Evolutionary conservation across 2,329 filamentous ascomycete species (phyloP).

Genomic region (Sphaerostilbella broomeana): DNA sequence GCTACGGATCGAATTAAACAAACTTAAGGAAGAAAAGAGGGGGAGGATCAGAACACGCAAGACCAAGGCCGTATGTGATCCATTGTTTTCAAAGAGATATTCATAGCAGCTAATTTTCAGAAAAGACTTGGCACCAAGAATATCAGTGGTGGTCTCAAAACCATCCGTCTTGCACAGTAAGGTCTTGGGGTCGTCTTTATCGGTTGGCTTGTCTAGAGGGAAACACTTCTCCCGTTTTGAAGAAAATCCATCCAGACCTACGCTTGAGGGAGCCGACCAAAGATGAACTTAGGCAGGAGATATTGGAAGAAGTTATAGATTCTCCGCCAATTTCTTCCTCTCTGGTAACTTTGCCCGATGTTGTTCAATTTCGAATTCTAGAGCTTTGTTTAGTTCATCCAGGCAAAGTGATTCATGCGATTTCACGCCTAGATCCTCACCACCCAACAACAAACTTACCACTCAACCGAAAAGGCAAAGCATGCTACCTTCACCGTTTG

Average conservation of each 20-base stretch:
- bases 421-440: constrained; percentile 38
- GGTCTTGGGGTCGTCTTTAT: neutral
- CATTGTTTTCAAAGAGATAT: too few species aligned
- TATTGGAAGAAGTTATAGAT: too few species aligned
- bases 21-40: neutral
- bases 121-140: neutral
- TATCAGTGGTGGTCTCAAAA: neutral
- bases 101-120: too few species aligned
- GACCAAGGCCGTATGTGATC: too few species aligned
- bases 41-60: neutral
- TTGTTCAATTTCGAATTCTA: constrained; percentile 32
- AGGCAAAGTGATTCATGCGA: constrained; percentile 32
- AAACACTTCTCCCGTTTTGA: constrained; percentile 5
- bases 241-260: constrained; percentile 11
- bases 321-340: neutral
- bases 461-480: constrained; percentile 1
- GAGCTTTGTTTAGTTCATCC: constrained; percentile 29
- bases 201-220: constrained; percentile 6
- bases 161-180: neutral
- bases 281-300: neutral
- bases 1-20: neutral
- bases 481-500: constrained; percentile 32
- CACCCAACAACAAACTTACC: constrained; percentile 18
- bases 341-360: neutral
- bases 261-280: constrained; percentile 1